Conservation (phyloP, 352 stramenopile species). For the Phytophthora ohioensis region DNA sequence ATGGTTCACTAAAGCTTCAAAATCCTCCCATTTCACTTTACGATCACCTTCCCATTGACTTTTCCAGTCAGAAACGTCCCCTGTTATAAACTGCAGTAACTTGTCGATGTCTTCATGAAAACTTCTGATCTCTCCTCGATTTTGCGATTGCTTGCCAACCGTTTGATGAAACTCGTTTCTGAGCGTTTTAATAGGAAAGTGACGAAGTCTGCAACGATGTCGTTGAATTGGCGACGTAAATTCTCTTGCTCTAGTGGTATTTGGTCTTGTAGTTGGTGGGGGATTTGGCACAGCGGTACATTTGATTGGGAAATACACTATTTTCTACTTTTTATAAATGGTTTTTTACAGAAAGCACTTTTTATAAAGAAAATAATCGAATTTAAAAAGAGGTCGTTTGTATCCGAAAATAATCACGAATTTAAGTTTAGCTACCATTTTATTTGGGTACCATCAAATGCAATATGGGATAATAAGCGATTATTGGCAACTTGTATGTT, state of each 20-base stretch:
- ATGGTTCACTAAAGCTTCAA: constrained; percentile 4
- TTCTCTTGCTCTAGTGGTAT: too few relatives aligned
- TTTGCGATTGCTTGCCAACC: constrained; percentile 5
- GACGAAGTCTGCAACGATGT: background rate
- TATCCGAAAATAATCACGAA: too few relatives aligned
- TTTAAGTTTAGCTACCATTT: too few relatives aligned
- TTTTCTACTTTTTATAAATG: too few relatives aligned
- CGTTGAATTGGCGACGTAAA: background rate
- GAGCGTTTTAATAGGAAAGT: constrained; percentile 7
- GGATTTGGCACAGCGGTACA: background rate
- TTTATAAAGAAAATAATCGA: too few relatives aligned
- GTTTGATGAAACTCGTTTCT: constrained; percentile 8
- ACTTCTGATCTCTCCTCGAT: constrained; percentile 1
- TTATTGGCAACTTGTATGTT: too few relatives aligned
- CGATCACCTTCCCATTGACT: background rate
- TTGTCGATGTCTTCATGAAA: constrained; percentile 8
- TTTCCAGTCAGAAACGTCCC: background rate
- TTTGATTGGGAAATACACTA: too few relatives aligned
- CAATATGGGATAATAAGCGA: too few relatives aligned
- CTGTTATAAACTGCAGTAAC: background rate
- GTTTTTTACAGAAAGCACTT: too few relatives aligned
- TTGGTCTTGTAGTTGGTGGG: background rate
- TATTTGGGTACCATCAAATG: too few relatives aligned
- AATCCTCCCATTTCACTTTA: background rate
- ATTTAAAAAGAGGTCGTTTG: too few relatives aligned